Conservation (phyloP, 73 alveolate genomes). For the Uronychia setigera region DNA sequence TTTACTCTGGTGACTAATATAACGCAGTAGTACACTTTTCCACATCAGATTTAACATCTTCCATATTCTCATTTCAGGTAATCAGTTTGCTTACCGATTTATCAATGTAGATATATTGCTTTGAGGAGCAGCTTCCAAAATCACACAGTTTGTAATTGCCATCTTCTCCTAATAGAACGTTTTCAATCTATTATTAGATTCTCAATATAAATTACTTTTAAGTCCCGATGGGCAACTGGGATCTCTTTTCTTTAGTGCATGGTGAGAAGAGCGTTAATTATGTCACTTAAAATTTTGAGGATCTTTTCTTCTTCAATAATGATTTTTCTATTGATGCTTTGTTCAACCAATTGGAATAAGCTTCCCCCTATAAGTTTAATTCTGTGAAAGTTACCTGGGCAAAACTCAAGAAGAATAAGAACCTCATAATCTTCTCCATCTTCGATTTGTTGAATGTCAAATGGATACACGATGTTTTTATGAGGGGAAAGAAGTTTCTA, state of each 20-base stretch:
- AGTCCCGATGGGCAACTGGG: neutral
- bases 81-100: conserved; percentile 4
- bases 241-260: neutral
- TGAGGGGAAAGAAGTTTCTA: conserved; percentile 30
- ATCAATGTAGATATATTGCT: conserved; percentile 29
- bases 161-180: conserved; percentile 81
- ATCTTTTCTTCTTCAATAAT: neutral
- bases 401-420: conserved; percentile 16
- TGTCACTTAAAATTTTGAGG: neutral
- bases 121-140: conserved; percentile 91
- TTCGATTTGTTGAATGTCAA: neutral
- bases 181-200: conserved; percentile 73
- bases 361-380: conserved; percentile 26
- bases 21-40: conserved; percentile 88
- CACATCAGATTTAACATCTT: conserved; percentile 72
- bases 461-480: conserved; percentile 20
- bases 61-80: conserved; percentile 46
- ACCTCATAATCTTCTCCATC: neutral
- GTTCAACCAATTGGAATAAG: neutral
- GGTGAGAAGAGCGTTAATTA: neutral
- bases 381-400: conserved; percentile 22
- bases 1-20: conserved; percentile 97
- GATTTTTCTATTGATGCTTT: neutral
- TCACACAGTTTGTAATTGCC: conserved; percentile 92
- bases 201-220: neutral